phyloP scores from a whole-genome alignment of 345 rosid genomes.

The Tarenaya hassleriana region DNA sequence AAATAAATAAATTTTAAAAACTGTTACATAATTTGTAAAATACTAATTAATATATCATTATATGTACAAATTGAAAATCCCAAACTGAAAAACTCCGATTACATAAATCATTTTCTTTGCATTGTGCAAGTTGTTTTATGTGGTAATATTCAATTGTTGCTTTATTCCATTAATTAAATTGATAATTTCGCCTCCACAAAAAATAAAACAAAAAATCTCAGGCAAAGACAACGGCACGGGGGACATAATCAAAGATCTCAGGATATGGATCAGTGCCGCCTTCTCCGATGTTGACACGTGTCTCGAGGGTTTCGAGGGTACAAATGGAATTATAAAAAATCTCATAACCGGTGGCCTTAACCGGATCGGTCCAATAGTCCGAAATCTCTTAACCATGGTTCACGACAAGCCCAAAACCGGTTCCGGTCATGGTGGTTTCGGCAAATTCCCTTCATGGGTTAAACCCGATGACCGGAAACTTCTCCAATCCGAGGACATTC shows the following conservation, averaged over 20 bases:
- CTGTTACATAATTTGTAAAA: too few relatives aligned
- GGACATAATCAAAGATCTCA: constrained; percentile 56
- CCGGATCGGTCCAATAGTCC: constrained; percentile 43
- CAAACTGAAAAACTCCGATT: too few relatives aligned
- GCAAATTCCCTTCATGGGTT: constrained; percentile 58
- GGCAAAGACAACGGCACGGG: constrained; percentile 67
- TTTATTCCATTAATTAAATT: too few relatives aligned
- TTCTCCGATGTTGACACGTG: constrained; percentile 76
- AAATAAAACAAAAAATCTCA: constrained; percentile 14
- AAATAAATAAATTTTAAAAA: too few relatives aligned
- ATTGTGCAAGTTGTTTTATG: too few relatives aligned
- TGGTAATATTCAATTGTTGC: too few relatives aligned
- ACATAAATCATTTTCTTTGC: too few relatives aligned
- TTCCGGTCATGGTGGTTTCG: constrained; percentile 23
- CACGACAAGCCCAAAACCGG: constrained; percentile 30
- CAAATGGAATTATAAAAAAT: constrained; percentile 41
- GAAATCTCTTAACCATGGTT: constrained; percentile 47
- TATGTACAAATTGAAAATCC: too few relatives aligned
- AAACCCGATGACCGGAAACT: constrained; percentile 46
- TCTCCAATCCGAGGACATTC: constrained; percentile 32
- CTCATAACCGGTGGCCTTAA: constrained; percentile 45
- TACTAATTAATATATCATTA: too few relatives aligned
- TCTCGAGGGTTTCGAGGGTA: constrained; percentile 67
- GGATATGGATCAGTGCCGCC: constrained; percentile 79
- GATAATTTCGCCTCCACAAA: too few relatives aligned